Conservation (phyloP, 2,329 filamentous ascomycete genomes). For the Xenoacremonium recifei region DNA sequence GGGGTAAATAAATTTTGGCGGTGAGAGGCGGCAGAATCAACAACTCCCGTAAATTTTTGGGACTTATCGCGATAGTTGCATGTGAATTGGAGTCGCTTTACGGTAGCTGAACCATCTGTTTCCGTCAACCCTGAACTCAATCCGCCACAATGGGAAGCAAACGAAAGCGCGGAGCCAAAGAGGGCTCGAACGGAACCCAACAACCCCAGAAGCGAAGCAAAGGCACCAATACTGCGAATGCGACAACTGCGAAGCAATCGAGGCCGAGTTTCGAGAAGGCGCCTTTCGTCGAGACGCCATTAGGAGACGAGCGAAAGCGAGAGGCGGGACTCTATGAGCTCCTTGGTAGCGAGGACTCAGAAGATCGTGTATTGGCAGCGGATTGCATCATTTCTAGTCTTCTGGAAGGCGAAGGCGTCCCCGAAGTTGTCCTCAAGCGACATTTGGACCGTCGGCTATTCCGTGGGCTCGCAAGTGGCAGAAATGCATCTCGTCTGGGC, state of each 20-base stretch:
- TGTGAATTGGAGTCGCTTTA: not conserved
- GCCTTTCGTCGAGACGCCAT: slow-evolving; percentile 51
- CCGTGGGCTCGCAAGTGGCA: slow-evolving; percentile 82
- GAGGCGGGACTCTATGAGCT: slow-evolving; percentile 61
- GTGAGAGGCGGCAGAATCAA: slow-evolving; percentile 20
- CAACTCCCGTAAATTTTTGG: slow-evolving; percentile 15
- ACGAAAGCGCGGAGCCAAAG: slow-evolving; percentile 34
- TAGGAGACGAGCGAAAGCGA: slow-evolving; percentile 53
- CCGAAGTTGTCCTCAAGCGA: slow-evolving; percentile 53
- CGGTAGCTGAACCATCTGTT: not conserved
- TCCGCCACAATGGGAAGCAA: slow-evolving; percentile 31
- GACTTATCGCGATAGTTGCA: not conserved
- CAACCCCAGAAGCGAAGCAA: slow-evolving; percentile 33
- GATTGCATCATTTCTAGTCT: slow-evolving; percentile 57
- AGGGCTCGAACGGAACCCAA: slow-evolving; percentile 22
- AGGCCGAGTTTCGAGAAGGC: slow-evolving; percentile 29
- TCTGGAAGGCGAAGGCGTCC: slow-evolving; percentile 46
- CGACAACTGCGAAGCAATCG: slow-evolving; percentile 12
- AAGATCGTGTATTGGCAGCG: slow-evolving; percentile 57
- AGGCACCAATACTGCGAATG: slow-evolving; percentile 21
- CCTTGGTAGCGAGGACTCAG: slow-evolving; percentile 57
- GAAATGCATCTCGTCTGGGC: slow-evolving; percentile 83
- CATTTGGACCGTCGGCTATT: slow-evolving; percentile 71
- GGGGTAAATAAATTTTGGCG: slow-evolving; percentile 20
- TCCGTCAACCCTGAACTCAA: slow-evolving; percentile 2